Evolutionary conservation across 2,329 filamentous ascomycete genomes (phyloP).

Genomic region (Dendrostoma leiphaemia): DNA sequence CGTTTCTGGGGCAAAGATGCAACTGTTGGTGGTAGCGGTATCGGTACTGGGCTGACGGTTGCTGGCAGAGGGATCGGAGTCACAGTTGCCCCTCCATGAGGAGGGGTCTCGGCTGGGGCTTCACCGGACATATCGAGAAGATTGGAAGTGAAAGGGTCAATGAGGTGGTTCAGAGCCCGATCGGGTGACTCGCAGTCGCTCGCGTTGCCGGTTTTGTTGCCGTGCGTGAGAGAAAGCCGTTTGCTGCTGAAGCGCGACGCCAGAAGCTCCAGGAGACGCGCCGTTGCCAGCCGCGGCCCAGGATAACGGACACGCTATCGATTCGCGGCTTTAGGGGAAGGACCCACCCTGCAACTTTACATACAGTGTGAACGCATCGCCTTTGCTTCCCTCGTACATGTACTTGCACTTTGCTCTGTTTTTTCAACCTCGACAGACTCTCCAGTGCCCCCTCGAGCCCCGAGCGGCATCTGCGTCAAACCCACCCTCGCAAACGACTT

Average conservation of each 20-base stretch:
- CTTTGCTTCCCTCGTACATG: no score
- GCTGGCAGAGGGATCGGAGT: neutral
- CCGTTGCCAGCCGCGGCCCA: conserved; percentile 1
- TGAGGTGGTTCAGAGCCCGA: neutral
- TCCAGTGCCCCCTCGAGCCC: neutral
- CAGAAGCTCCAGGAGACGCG: neutral
- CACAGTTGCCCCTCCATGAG: neutral
- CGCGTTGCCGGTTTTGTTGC: neutral
- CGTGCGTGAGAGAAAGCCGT: neutral
- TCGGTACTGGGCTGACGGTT: conserved; percentile 24
- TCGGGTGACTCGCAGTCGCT: no score
- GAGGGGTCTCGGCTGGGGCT: conserved; percentile 7
- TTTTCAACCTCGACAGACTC: neutral
- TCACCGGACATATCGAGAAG: conserved; percentile 11
- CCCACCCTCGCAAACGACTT: neutral
- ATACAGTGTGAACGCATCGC: no score
- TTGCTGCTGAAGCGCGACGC: conserved; percentile 1
- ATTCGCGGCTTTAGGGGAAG: neutral
- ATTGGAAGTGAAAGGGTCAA: neutral
- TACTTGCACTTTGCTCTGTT: neutral
- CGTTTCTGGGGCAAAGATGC: conserved; percentile 63
- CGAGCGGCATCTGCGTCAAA: neutral
- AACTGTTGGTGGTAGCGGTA: conserved; percentile 29
- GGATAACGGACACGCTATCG: neutral
- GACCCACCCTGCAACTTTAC: neutral